These are phyloP conservation scores for Daldinia caldariorum DNA, from an alignment of 495 filamentous ascomycete genomes.

Conservation along the genomic window DNA sequence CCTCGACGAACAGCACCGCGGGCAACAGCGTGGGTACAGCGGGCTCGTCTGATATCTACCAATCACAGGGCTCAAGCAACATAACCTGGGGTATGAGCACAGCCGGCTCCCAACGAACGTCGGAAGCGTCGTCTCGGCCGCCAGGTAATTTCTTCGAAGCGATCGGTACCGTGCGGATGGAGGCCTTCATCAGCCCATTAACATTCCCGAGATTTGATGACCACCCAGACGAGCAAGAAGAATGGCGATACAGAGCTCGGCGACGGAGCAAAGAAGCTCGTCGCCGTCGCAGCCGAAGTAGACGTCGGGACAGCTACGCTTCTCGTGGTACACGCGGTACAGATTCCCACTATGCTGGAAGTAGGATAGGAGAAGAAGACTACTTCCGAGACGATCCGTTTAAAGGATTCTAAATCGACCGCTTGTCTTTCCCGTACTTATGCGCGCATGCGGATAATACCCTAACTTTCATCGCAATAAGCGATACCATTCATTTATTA, in stretches of 20 bases:
- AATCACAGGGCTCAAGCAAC: constrained; percentile 51
- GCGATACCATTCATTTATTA: constrained; percentile 23
- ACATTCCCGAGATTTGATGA: constrained; percentile 56
- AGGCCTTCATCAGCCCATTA: constrained; percentile 83
- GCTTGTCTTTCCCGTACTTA: constrained; percentile 13
- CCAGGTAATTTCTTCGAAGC: constrained; percentile 73
- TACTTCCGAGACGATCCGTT: constrained; percentile 60
- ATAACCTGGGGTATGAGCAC: constrained; percentile 54
- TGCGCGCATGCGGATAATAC: constrained; percentile 32
- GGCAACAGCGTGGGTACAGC: constrained; percentile 62
- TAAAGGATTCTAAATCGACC: constrained; percentile 53
- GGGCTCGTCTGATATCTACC: constrained; percentile 69
- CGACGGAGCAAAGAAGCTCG: constrained; percentile 61
- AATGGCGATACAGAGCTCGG: constrained; percentile 53
- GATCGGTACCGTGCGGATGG: constrained; percentile 94
- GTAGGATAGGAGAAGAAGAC: constrained; percentile 54
- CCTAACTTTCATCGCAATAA: constrained; percentile 27
- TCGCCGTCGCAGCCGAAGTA: constrained; percentile 59
- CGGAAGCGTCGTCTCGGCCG: constrained; percentile 66
- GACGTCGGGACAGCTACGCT: constrained; percentile 59
- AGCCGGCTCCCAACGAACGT: constrained; percentile 63
- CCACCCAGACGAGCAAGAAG: constrained; percentile 59
- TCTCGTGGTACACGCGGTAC: constrained; percentile 58
- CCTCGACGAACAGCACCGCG: constrained; percentile 61
- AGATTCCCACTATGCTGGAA: constrained; percentile 50